phyloP scores from a whole-genome alignment of 495 filamentous ascomycete species.

The Hypoxylon cercidicola region DNA sequence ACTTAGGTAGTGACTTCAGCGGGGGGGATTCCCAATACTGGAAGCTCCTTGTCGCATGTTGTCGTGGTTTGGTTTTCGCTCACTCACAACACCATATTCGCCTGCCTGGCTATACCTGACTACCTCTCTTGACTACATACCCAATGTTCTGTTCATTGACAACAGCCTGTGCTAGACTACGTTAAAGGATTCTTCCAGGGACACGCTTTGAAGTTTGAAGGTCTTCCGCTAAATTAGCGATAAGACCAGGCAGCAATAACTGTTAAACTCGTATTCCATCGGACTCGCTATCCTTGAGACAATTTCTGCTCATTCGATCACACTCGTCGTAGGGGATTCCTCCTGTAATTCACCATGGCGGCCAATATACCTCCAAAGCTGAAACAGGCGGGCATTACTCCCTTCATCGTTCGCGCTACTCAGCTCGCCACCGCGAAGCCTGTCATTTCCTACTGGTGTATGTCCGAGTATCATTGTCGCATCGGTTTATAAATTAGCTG shows the following conservation, averaged over 20 bases:
- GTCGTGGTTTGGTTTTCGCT: no score
- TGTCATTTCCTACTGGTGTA: conserved; percentile 94
- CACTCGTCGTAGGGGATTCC: neutral
- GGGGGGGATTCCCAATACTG: conserved; percentile 23
- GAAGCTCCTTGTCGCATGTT: conserved; percentile 13
- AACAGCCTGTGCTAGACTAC: no score
- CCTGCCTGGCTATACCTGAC: neutral
- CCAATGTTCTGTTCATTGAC: no score
- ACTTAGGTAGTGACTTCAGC: conserved; percentile 30
- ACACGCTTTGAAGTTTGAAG: no score
- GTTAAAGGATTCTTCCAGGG: no score
- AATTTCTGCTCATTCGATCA: neutral
- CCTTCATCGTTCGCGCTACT: conserved; percentile 79
- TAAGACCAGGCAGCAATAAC: neutral
- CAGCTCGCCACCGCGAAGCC: conserved; percentile 88
- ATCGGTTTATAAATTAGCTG: conserved; percentile 19
- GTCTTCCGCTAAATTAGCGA: neutral
- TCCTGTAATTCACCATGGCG: conserved; percentile 65
- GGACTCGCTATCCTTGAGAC: conserved; percentile 10
- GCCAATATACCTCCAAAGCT: conserved; percentile 77
- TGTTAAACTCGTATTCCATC: neutral
- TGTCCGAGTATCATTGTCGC: conserved; percentile 44
- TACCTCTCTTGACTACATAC: no score
- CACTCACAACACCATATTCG: no score
- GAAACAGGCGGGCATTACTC: conserved; percentile 76